phyloP scores from a whole-genome alignment of 495 filamentous ascomycete species.

The Aspergillus asperescens region DNA sequence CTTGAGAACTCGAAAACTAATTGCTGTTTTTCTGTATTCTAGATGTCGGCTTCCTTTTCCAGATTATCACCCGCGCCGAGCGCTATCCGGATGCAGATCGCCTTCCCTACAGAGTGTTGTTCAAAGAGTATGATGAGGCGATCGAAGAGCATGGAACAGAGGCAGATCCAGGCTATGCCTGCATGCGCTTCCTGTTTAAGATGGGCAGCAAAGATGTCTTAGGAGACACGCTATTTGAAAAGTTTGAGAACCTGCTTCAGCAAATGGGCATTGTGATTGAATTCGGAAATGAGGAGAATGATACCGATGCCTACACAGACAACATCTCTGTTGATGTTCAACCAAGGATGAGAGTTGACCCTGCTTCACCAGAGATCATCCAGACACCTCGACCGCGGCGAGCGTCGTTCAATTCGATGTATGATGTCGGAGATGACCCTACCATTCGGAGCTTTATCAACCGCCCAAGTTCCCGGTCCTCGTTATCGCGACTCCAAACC shows the following conservation, averaged over 20 bases:
- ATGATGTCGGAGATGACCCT: constrained; percentile 49
- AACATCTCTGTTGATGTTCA: constrained; percentile 22
- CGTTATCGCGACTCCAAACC: constrained; percentile 41
- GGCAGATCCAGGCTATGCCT: constrained; percentile 64
- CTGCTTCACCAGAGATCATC: constrained; percentile 18
- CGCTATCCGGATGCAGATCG: constrained; percentile 55
- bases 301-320: constrained; percentile 26
- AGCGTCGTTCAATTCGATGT: constrained; percentile 53
- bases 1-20: neutral
- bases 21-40: constrained; percentile 3
- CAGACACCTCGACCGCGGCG: constrained; percentile 41
- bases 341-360: constrained; percentile 17
- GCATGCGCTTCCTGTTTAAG: constrained; percentile 73
- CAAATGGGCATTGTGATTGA: constrained; percentile 64
- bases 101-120: constrained; percentile 72
- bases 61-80: constrained; percentile 69
- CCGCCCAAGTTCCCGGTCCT: constrained; percentile 44
- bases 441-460: constrained; percentile 37
- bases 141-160: constrained; percentile 62
- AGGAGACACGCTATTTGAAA: constrained; percentile 53
- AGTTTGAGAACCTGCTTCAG: constrained; percentile 59
- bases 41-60: constrained; percentile 77
- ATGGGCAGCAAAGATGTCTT: constrained; percentile 56
- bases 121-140: constrained; percentile 70
- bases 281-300: constrained; percentile 39